Evolutionary conservation across 352 stramenopile species (phyloP).

Genomic region (Phytophthora constricta): DNA sequence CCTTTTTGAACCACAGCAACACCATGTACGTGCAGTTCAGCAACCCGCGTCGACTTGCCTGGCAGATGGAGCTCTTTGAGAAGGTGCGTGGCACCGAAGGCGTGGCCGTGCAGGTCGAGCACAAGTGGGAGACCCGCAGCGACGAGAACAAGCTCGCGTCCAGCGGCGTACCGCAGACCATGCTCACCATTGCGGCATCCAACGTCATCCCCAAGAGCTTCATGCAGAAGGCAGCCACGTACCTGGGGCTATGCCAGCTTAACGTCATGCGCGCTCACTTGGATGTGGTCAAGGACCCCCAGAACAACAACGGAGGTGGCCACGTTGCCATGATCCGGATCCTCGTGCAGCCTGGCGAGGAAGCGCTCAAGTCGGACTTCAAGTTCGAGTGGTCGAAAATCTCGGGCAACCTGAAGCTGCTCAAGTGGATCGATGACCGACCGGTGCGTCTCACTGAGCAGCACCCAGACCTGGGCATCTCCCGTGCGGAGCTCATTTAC

Average conservation of each 20-base stretch:
- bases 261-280: constrained; percentile 96
- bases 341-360: constrained; percentile 72
- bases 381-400: constrained; percentile 86
- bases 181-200: constrained; percentile 83
- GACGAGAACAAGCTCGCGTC: constrained; percentile 86
- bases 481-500: constrained; percentile 95
- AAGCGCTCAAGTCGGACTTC: constrained; percentile 55
- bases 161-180: constrained; percentile 65
- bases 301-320: constrained; percentile 58
- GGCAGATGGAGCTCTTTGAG: constrained; percentile 76
- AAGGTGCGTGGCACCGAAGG: constrained; percentile 75
- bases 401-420: constrained; percentile 88
- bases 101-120: constrained; percentile 80
- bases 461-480: constrained; percentile 91
- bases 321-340: constrained; percentile 86
- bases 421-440: constrained; percentile 89
- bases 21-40: constrained; percentile 87
- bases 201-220: constrained; percentile 87
- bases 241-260: constrained; percentile 93
- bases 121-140: constrained; percentile 81
- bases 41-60: constrained; percentile 73
- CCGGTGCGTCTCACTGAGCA: constrained; percentile 79
- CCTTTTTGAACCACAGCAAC: constrained; percentile 75
- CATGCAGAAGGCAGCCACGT: constrained; percentile 84
- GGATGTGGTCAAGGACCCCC: constrained; percentile 92